Base-by-base conservation (phyloP, 257 asterid species). In the Primulina eburnea region DNA sequence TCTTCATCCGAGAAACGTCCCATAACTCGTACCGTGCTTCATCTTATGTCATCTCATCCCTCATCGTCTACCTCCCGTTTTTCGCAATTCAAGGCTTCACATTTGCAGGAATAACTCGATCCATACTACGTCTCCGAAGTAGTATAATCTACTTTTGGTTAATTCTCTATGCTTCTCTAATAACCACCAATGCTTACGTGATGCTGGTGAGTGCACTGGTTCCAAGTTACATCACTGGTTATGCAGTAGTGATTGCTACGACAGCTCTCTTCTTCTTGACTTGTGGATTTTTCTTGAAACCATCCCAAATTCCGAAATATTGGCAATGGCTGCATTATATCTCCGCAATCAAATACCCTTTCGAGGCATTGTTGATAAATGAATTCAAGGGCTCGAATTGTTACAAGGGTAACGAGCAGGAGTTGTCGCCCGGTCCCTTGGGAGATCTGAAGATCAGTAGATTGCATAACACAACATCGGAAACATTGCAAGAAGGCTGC, bases 321-420 rank as follows among this genome's bases (percentile, higher is more conserved):
- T 91, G 97, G 97, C 77, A 77, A 74, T 91, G 97, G 97, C 81
- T 87, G 63, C 95, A 91, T 71, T 89, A 91, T 61, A 83, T 91
- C 11, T 91, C 96, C 16, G 96, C 97, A 28, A 91, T 91, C 76
- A 91, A 91, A 73, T 91, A 91, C 76, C 97, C 97, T 10, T 91
- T 91, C 18, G 97, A 91, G 77, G 97, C 95, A 5, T 64, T 89
- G 83, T 73, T 91, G 24, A 82, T 91, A 61, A 91, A 85, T 60
- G 97, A 91, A 70, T 91, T 91, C 80, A 84, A 87, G 56, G 91
- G 92, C n/a, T 26, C 17, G 11, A 34, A 79, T 28, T 91, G 97
- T 53, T 89, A 91, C 21, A 68, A 66, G 7, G 97, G 97, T 0
- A 62, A 68, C 0, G 12, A 1, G 0, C 38, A 76, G 6, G 97